These are phyloP conservation scores for Rubia occidens DNA, from an alignment of 305 asterid genomes.

Conservation along the genomic window DNA sequence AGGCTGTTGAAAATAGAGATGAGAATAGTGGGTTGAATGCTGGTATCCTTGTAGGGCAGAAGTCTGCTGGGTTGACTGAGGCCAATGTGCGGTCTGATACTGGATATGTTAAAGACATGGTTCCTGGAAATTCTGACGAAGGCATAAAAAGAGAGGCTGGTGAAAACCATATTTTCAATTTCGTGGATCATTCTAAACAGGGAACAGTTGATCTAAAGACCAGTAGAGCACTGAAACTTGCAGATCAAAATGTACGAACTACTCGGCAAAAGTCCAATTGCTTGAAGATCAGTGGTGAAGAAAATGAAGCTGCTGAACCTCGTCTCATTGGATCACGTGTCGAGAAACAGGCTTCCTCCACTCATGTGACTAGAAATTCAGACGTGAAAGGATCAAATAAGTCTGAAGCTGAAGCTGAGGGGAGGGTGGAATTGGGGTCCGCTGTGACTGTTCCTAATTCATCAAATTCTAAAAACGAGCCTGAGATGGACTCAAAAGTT, in stretches of 20 bases:
- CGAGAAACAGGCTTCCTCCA: conserved; percentile 18
- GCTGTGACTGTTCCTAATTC: conserved; percentile 26
- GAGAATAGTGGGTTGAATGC: conserved; percentile 16
- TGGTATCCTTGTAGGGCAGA: conserved; percentile 17
- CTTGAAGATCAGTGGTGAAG: conserved; percentile 21
- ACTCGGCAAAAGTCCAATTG: conserved; percentile 15
- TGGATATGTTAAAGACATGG: conserved; percentile 14
- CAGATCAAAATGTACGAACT: conserved; percentile 14
- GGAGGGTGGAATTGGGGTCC: conserved; percentile 23
- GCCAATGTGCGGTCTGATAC: conserved; percentile 16
- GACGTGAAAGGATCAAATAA: conserved; percentile 26
- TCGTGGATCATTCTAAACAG: conserved; percentile 18
- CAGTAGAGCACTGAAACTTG: conserved; percentile 4
- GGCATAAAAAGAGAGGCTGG: conserved; percentile 15
- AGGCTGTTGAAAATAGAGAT: conserved; percentile 11
- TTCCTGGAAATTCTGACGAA: conserved; percentile 15
- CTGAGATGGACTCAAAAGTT: conserved; percentile 35
- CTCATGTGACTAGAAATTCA: conserved; percentile 21
- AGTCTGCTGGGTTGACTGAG: conserved; percentile 12
- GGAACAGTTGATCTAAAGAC: conserved; percentile 11
- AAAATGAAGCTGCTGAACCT: conserved; percentile 18
- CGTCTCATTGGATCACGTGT: conserved; percentile 12
- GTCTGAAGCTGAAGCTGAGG: conserved; percentile 24
- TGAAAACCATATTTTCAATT: conserved; percentile 7
- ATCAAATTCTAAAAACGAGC: conserved; percentile 11